Conservation (phyloP, 352 stramenopile species). For the Pythium phragmitis region DNA sequence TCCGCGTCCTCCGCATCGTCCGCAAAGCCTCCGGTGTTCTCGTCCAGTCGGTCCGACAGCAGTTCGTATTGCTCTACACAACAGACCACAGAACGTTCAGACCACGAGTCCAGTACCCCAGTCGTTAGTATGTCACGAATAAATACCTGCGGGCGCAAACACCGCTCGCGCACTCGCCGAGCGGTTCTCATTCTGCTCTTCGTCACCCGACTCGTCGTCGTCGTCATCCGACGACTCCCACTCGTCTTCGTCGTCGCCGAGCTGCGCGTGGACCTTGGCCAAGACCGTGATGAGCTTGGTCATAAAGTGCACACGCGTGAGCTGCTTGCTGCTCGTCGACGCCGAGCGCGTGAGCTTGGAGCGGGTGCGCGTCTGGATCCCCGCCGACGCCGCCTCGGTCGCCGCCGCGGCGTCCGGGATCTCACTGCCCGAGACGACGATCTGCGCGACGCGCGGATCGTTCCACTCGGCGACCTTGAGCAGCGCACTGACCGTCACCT, state of each 20-base stretch:
- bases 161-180: slow-evolving; percentile 35
- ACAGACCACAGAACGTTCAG: too few species aligned
- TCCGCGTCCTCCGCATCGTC: slow-evolving; percentile 53
- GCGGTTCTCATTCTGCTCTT: slow-evolving; percentile 44
- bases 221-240: slow-evolving; percentile 75
- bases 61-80: slow-evolving; percentile 61
- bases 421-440: slow-evolving; percentile 59
- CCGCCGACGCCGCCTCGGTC: slow-evolving; percentile 5
- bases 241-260: slow-evolving; percentile 77
- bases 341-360: slow-evolving; percentile 48
- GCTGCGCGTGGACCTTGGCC: slow-evolving; percentile 64
- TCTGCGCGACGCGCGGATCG: slow-evolving; percentile 62
- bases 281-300: slow-evolving; percentile 76
- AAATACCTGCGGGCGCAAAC: slow-evolving; percentile 71
- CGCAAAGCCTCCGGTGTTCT: slow-evolving; percentile 23
- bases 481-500: slow-evolving; percentile 78
- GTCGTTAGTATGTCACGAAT: too few species aligned
- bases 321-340: slow-evolving; percentile 35
- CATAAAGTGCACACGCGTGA: slow-evolving; percentile 70
- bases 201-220: slow-evolving; percentile 68
- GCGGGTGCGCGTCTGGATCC: slow-evolving; percentile 49
- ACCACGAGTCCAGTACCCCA: too few species aligned
- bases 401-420: slow-evolving; percentile 25
- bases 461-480: slow-evolving; percentile 78
- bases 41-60: slow-evolving; percentile 65